Base-by-base conservation (phyloP, 2,329 filamentous ascomycete genomes). In the Westerdykella sp. region DNA sequence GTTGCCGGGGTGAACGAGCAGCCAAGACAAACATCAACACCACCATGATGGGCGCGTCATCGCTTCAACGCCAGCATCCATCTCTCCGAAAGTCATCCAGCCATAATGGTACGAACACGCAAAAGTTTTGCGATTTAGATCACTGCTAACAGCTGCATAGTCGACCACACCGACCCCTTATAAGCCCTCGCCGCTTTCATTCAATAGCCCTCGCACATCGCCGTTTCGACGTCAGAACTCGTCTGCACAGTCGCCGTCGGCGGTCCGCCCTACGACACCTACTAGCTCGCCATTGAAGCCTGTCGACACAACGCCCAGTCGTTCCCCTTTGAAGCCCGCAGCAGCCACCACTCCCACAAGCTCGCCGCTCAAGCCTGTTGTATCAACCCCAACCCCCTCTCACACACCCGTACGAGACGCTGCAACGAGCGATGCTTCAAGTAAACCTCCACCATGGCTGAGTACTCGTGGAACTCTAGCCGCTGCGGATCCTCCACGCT, bases 141-240 rank as follows among this genome's bases (percentile, higher is more conserved):
- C 10, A 14, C 7, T 7, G n/a, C n/a, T 35, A 35, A 35, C 13
- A 14, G 6, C 16, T 35, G 16, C 16, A 35, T 51, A 65, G 62
- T 61, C 61, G 15, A 59, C 57, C 16, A 64, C 63, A 10, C 63
- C 59, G 12, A 60, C 62, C 12, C 59, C 58, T 41, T 63, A 66
- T 54, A 70, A 67, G 51, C 69, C 68, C 34, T 69, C 66, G 12
- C 65, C 65, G 15, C 66, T 72, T 47, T 69, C 68, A 54, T 70
- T 70, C 60, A 68, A 66, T 53, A 68, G 65, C 54, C 61, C 65
- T 13, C 68, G 70, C 49, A 62, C 67, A 37, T 73, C 70, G 43
- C 70, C 70, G 35, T 73, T 73, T 51, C 63, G 68, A 45, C 63
- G 70, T 22, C 65, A 69, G 13, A 67, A 67, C 46, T 69, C 70